Base-by-base conservation (phyloP, 2,329 filamentous ascomycete genomes). In the Penicillium palitans region DNA sequence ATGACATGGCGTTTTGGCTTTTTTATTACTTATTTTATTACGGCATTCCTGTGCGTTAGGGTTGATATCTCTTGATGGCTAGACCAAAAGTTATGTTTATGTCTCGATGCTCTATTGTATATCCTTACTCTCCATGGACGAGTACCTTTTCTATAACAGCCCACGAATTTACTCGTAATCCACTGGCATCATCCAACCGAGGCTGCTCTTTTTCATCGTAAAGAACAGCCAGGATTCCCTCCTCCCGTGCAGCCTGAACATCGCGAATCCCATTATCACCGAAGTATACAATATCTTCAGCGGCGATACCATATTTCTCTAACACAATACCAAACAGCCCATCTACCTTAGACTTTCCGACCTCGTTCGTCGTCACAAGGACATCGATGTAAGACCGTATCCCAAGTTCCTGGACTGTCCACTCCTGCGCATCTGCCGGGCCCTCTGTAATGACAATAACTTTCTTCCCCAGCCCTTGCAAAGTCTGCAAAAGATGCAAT, bases 391-490 rank as follows among this genome's bases (percentile, higher is more conserved):
- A 33, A 33, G 31, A 33, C 12, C 2, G 12, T 33, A 33, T 33
- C 31, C 31, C 31, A 12, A 33, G 31, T 33, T 33, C 31, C 12
- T 15, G 31, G 31, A 80, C 42, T 0, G 80, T 79, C 65, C 79
- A 75, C 60, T 78, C 70, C 54, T 83, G 80, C 2, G 78, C 74
- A 65, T 82, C 80, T 40, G 78, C 73, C 0, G 78, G 80, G 0
- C 80, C 79, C 61, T 83, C 80, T 0, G 79, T 81, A 0, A 82
- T 71, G 19, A 82, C 62, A 0, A 72, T 70, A 4, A 81, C 68
- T n/a, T 72, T 78, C 61, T 79, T 78, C 0, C 72, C 72, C 0
- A 68, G 61, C 0, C 33, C 12, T 51, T 72, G 75, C 3, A 81
- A 61, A 1, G 61, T 63, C 6, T 63, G 35, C 0, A 82, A 63